Base-by-base conservation (phyloP, 331 rosid species). In the Stylosanthes scabra region DNA sequence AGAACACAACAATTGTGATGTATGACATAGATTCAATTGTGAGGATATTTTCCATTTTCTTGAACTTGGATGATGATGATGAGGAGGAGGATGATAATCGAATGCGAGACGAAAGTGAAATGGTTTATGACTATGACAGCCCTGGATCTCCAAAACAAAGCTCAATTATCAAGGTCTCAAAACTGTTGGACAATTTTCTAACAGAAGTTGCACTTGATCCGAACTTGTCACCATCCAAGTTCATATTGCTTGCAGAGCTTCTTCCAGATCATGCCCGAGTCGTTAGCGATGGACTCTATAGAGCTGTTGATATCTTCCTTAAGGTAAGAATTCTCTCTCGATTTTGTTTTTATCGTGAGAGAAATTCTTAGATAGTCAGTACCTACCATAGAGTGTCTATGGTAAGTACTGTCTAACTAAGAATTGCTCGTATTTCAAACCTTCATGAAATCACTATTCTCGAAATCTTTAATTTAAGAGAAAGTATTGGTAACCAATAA, bases 141-240 rank as follows among this genome's bases (percentile, higher is more conserved):
- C 97, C 97, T 1, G 97, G 96, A 71, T 95, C 99, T 20, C 99
- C 99, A 6, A 91, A 90, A 58, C 99, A 95, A 74, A 95, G 96
- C 75, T 87, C 97, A 57, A 91, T 95, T 76, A 87, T 95, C 2
- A 95, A 95, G 83, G 97, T 91, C 1, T 95, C 99, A n/a, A 95
- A 95, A 79, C 75, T 95, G 74, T 72, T 91, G 45, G 99, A 95
- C 76, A 91, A 83, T 60, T 91, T 83, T 80, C 90, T 95, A 4
- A 95, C 97, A n/a, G 99, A 95, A 82, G 89, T 95, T 4, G 97
- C 97, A 12, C 58, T 95, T 7, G 99, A 95, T 84, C 41, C 97
- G 14, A 91, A 84, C 73, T 74, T 91, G 88, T 60, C 71, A 78
- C 92, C 97, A 13, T 73, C 91, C 13, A 95, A 90, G 85, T 91